Evolutionary conservation across 805 yeast genomes (phyloP), one percentile per base, ranked within the genome.

Genomic region (Myxozyma geophila): DNA sequence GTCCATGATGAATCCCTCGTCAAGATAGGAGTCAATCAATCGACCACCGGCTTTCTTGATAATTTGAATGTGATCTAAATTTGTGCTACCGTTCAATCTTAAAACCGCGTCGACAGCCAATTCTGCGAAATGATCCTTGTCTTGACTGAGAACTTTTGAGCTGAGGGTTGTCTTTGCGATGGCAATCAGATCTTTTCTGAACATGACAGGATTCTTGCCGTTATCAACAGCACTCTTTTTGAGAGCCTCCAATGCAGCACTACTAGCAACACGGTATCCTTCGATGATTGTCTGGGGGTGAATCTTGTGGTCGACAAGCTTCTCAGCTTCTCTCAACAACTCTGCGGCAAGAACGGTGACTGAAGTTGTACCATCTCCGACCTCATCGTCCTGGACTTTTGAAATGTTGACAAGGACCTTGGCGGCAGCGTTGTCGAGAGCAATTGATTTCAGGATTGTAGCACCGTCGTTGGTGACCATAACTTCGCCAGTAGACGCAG

Each of bases 271-370:
- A 78, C 98, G 83, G 78, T 83, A 95, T 60, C 99, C 99, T 76
- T 91, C 96, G 69, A 95, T 92, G 73, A 95, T 93, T 5, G 98
- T 93, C 77, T 93, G 98, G 46, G 99, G 99, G 77, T 95, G 99
- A 68, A 95, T 95, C 74, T 89, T 92, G 75, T 87, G 89, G 70
- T 92, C 96, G 54, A 95, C 89, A 67, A 95, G 84, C 75, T 87
- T 87, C 77, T 95, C 98, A 40, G 98, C 98, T 79, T 93, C 98
- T 75, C 96, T 85, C 77, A 95, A 83, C 65, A 95, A 82, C 79
- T 95, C 99, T 60, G 98, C 97, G 1, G 98, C 97, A 62, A 95
- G 77, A 39, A 93, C 87, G 0, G 98, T 90, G 21, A 93, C 99
- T 36, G 97, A 88, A 0, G 99, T 93, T 50, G 99, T 93, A 70